Evolutionary conservation across 371 early-diverging fungal genomes (phyloP).

Genomic region (Mortierella sp.): DNA sequence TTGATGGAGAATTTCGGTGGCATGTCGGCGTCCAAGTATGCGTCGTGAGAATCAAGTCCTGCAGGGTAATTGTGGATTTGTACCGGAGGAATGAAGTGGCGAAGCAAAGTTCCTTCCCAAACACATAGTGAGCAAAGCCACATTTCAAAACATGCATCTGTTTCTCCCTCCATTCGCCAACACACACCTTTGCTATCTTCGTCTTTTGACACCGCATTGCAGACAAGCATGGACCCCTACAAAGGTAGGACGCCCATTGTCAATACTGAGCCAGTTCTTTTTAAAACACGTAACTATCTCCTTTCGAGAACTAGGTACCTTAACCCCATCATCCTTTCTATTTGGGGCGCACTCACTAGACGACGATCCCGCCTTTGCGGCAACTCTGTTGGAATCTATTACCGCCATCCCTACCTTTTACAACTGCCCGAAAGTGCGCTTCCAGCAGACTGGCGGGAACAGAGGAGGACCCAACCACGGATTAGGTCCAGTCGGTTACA

Average conservation of each 20-base stretch:
- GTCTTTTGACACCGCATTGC: not conserved
- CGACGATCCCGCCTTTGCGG: constrained; percentile 71
- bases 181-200: too few species aligned
- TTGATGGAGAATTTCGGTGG: constrained; percentile 51
- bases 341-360: constrained; percentile 39
- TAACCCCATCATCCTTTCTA: not conserved
- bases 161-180: not conserved
- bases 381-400: constrained; percentile 68
- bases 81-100: not conserved
- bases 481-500: not conserved
- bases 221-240: constrained; percentile 43
- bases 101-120: not conserved
- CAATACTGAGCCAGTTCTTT: not conserved
- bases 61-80: not conserved
- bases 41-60: not conserved
- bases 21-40: constrained; percentile 16
- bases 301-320: not conserved
- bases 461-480: constrained; percentile 25
- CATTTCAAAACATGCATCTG: constrained; percentile 26
- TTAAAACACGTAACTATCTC: not conserved
- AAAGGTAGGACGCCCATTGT: constrained; percentile 22
- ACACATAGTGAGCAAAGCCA: constrained; percentile 25
- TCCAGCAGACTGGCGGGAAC: constrained; percentile 20
- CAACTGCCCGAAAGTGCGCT: constrained; percentile 53
- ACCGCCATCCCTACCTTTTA: constrained; percentile 72